A percentile compares a stretch with the other conserved stretches of the same genome.
Evolutionary conservation across 2,329 filamentous ascomycete genomes (phyloP).

Genomic region (Ophidiomyces ophidiicola): DNA sequence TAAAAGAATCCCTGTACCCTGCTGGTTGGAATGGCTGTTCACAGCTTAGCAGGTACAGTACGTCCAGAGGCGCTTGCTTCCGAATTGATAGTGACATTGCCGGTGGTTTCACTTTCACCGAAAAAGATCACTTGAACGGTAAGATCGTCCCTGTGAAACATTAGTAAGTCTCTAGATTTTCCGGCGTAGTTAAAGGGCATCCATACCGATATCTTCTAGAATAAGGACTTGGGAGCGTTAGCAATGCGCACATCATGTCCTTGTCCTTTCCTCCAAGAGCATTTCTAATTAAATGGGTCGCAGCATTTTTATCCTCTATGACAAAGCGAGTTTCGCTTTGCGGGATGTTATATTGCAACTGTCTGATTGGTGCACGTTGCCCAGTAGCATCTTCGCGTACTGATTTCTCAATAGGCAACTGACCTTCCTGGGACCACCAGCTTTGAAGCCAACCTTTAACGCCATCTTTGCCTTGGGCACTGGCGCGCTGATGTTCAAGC

Average conservation of each 20-base stretch:
- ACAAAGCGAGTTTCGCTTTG: constrained; percentile 63
- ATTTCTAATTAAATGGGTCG: constrained; percentile 89
- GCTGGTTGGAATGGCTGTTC: too few relatives aligned
- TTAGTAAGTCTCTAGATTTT: constrained; percentile 11
- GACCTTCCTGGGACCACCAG: constrained; percentile 50
- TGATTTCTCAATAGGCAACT: constrained; percentile 63
- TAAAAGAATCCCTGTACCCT: too few relatives aligned
- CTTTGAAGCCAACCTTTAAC: constrained; percentile 54
- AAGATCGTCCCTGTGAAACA: constrained; percentile 62
- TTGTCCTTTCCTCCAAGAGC: constrained; percentile 85
- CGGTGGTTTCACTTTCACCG: constrained; percentile 62
- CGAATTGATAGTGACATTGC: constrained; percentile 69
- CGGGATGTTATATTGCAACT: constrained; percentile 81
- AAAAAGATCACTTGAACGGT: constrained; percentile 99
- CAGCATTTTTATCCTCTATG: constrained; percentile 88
- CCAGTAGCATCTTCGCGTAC: constrained; percentile 45
- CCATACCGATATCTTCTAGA: constrained; percentile 79
- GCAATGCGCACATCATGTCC: constrained; percentile 82
- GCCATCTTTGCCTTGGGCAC: constrained; percentile 27
- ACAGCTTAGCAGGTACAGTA: constrained; percentile 40
- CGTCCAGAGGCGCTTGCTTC: constrained; percentile 61
- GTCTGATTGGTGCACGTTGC: constrained; percentile 68
- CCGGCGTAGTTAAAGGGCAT: too few relatives aligned
- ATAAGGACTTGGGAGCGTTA: constrained; percentile 84
- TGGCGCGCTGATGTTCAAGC: constrained; percentile 62